Evolutionary conservation across 1,139 yeast species (phyloP), one percentile per base, ranked within the genome.

Genomic region (Geotrichum carabidarum): DNA sequence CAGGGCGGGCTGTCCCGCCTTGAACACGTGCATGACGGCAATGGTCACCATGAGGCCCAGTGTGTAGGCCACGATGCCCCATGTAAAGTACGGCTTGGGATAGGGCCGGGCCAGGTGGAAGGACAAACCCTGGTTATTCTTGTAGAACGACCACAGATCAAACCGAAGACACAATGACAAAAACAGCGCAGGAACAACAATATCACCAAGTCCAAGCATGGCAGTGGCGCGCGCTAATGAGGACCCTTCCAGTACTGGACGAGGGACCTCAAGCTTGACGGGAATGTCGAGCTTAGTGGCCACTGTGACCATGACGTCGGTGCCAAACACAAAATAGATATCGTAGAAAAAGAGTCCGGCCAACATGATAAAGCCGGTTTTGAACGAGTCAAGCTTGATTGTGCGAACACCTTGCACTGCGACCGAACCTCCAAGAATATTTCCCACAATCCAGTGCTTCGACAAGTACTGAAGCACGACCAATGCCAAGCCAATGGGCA

Each of bases 1-100:
- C 57, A 84, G 69, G 0, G 90, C 90, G 0, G 90, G 90, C 67
- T 83, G 90, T 0, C 84, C 87, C 5, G 65, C 67, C 3, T 75
- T 63, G 59, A 62, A 78, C 1, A 64, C 53, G 47, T 71, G 69
- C 57, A 78, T 66, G 1, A 75, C 78, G 2, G 62, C 61, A 51
- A 77, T 70, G 1, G 88, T 79, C 0, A 67, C 53, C 0, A 68
- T 40, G 48, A 84, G 65, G 0, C 82, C 84, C 4, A 73, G 8
- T 0, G 70, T 57, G 63, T 83, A 84, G 7, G 78, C 73, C 4
- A 73, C 47, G 14, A 82, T 38, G 2, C 79, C 71, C 9, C 72
- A 59, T 0, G 42, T 54, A 66, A 82, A 80, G 67, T 81, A 82
- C 5, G 80, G 73, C 60, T 74, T 72, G 22, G 72, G 60, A 65